Base-by-base conservation (phyloP, 306 rosid genomes). In the Delonix regia region DNA sequence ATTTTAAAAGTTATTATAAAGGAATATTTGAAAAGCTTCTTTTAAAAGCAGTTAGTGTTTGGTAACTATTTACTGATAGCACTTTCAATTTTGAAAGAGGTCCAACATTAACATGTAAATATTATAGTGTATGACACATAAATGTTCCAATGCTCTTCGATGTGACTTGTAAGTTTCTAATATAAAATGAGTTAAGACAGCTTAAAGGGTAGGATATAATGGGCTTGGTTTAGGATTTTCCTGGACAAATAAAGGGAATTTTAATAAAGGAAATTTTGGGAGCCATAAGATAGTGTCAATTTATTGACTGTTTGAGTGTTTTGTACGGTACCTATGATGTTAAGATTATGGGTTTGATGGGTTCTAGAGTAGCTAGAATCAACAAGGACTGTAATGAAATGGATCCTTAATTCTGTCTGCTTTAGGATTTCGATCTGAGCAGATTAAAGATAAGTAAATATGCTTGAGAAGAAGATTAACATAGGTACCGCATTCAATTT, bases 31-130 rank as follows among this genome's bases (percentile, higher is more conserved):
- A 27, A 51, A 76, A 82, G 63, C 47, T 71, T 28, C 63, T 75
- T 73, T 59, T 45, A 45, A 61, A 61, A 28, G 79, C 56, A 44
- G 53, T 33, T 67, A 56, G 65, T 57, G 38, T 45, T 80, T 24
- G 82, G 70, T 47, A 36, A 64, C 53, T 8, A 21, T 49, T 38
- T 59, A 33, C 52, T 44, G 9, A 42, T 22, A 30, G 27, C 51
- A 15, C 47, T 30, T 28, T 82, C 68, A 70, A 62, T 77, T 53
- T 53, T 69, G 45, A 0, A 39, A 19, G 7, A 18, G 34, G 39
- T n/a, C 48, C 71, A 24, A 71, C 62, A 44, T 53, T 45, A 52
- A 61, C 45, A 41, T 33, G 74, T 38, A 36, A 55, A 60, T 52
- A 42, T 52, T 64, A 33, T 21, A 27, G 51, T 57, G 38, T 33